Evolutionary conservation across 2,329 filamentous ascomycete genomes (phyloP), one percentile per base, ranked within the genome.

Genomic region (Neofusicoccum sp.): DNA sequence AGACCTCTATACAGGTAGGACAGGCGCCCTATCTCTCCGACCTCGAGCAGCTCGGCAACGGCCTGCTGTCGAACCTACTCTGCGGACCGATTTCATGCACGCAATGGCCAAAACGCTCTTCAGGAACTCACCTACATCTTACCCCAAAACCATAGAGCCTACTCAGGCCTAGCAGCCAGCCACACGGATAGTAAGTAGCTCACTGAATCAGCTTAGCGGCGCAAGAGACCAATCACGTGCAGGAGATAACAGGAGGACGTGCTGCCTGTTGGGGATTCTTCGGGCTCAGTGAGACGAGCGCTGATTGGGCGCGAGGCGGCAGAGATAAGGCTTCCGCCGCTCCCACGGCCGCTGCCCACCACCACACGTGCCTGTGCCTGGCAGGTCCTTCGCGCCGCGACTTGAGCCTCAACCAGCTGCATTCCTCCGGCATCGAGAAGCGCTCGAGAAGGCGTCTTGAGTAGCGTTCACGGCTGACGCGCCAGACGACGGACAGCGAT

Each of bases 261-360:
- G 36, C 26, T 40, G 49, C 48, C 20, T 2, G 12, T 30, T 45
- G 43, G 43, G 26, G 43, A 28, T 45, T 45, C 43, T 31, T 31
- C 34, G 49, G 36, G n/a, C 14, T 26, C 36, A n/a, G 12, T 28
- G 28, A 9, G 33, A 33, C 33, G 47, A 16, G 11, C 20, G 36
- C 44, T 60, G 26, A 60, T 60, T 51, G 57, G 57, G 16, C 6
- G 24, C 16, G 5, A 43, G 45, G 6, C n/a, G n/a, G 34, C 36
- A 51, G 34, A 60, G 34, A 49, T 51, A 41, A 51, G 45, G n/a
- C 12, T 11, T 48, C 16, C 36, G n/a, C n/a, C n/a, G n/a, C n/a
- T n/a, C n/a, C n/a, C n/a, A n/a, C n/a, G n/a, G 41, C 14, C 41
- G 24, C 41, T 45, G 41, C 20, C 41, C 36, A 26, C 24, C 41